Evolutionary conservation across 2,329 filamentous ascomycete species (phyloP), one percentile per base, ranked within the genome.

Genomic region (Rhynchosporium agropyri): DNA sequence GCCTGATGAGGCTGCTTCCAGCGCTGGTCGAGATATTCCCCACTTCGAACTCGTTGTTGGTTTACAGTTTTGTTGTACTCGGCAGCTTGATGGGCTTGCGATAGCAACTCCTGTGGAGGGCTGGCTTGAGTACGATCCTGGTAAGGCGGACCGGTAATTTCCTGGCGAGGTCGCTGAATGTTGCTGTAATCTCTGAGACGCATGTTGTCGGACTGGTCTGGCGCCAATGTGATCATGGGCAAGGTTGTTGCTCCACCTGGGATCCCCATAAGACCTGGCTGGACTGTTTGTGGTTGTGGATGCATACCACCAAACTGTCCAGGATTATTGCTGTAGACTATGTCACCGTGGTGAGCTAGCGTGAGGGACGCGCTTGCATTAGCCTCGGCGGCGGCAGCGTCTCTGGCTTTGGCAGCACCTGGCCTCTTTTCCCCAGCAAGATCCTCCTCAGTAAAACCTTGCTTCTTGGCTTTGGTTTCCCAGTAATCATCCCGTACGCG

Each of bases 401-500:
- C 91, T 73, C 94, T 84, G 65, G 90, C 90, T 79, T 96, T 97
- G 63, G 92, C 88, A 45, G 91, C 93, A 60, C 95, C 95, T 5
- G 95, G 95, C 67, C 95, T 84, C 81, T 99, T 98, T 78, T 99
- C 95, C 46, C 95, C 95, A 3, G 95, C 95, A 57, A 93, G 83
- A 76, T 99, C 95, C 67, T 96, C 92, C 76, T 99, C 95, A 0
- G 95, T 99, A 74, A 99, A 99, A 10, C 95, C 95, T 77, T 99
- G 95, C 78, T 98, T 99, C 54, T 90, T 85, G 7, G 95, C 95
- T 78, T 98, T 98, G 73, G 89, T 91, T 77, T 98, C 95, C 95
- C 95, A 99, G 77, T 99, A 99, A 75, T 99, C 95, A 77, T 99
- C 95, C 56, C 95, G 89, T 48, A 99, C 95, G 63, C 95, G 84